A percentile compares a stretch with the other conserved stretches of the same genome.
These are phyloP conservation scores for Prunella vulgaris DNA, from an alignment of 257 asterid species.

Conservation along the genomic window DNA sequence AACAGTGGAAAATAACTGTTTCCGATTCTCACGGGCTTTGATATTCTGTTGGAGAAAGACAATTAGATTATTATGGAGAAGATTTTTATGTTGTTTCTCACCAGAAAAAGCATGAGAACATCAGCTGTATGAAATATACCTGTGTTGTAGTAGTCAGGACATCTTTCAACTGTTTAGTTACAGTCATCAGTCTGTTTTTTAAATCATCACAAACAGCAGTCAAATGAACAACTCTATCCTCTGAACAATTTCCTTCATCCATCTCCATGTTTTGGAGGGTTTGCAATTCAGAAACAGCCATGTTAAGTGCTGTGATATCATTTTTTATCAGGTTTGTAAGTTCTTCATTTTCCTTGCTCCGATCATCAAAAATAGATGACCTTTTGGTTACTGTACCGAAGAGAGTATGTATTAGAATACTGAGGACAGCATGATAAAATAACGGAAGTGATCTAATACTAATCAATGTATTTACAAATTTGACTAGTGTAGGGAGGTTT, in stretches of 20 bases:
- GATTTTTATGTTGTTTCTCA: not conserved
- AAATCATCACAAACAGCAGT: constrained; percentile 78
- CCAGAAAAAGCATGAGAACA: not conserved
- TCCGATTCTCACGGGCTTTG: constrained; percentile 73
- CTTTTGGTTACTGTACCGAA: constrained; percentile 57
- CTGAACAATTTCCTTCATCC: constrained; percentile 50
- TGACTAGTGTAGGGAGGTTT: not conserved
- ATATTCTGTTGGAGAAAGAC: constrained; percentile 41
- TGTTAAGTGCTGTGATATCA: constrained; percentile 62
- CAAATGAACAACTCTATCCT: constrained; percentile 73
- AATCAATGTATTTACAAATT: not conserved
- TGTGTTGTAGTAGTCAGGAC: constrained; percentile 70
- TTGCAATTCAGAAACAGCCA: constrained; percentile 69
- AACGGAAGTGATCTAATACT: not conserved
- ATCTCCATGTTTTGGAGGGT: constrained; percentile 53
- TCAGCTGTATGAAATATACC: constrained; percentile 35
- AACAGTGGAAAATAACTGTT: constrained; percentile 68
- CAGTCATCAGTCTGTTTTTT: constrained; percentile 70
- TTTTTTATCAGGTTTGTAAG: constrained; percentile 60
- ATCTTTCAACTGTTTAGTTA: constrained; percentile 76
- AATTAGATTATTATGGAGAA: constrained; percentile 12
- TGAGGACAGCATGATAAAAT: constrained; percentile 13
- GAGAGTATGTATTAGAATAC: constrained; percentile 11
- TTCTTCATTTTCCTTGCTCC: constrained; percentile 79
- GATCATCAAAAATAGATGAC: constrained; percentile 80